phyloP scores from a whole-genome alignment of 495 filamentous ascomycete species.

The Penicillium malachiteum region DNA sequence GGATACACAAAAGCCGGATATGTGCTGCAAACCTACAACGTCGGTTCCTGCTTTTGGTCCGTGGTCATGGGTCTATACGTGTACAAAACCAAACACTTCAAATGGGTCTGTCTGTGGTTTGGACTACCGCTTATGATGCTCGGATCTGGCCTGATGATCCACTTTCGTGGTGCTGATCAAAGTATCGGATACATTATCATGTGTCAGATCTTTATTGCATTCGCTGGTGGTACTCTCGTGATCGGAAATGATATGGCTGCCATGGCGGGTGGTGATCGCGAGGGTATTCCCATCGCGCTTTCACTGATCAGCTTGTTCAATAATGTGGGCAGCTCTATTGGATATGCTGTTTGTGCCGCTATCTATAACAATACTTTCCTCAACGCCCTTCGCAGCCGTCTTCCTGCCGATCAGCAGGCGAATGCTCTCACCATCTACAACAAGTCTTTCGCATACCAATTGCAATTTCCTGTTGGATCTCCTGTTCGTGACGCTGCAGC shows the following conservation, averaged over 20 bases:
- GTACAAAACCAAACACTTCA: conserved; percentile 57
- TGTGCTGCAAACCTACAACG: conserved; percentile 64
- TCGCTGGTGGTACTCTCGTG: conserved; percentile 49
- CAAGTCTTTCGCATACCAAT: conserved; percentile 3
- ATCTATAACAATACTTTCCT: conserved; percentile 66
- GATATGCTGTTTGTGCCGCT: conserved; percentile 56
- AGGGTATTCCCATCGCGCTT: conserved; percentile 63
- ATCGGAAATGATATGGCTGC: conserved; percentile 60
- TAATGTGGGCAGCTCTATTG: conserved; percentile 66
- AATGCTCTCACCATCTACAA: conserved; percentile 6
- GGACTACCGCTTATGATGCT: conserved; percentile 62
- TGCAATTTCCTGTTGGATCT: conserved; percentile 10
- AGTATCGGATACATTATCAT: conserved; percentile 69
- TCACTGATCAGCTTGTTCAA: conserved; percentile 62
- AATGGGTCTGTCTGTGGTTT: conserved; percentile 57
- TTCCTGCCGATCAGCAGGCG: conserved; percentile 29
- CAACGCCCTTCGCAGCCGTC: conserved; percentile 38
- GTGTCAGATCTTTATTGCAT: conserved; percentile 73
- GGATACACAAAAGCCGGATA: conserved; percentile 58
- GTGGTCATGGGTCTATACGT: conserved; percentile 56
- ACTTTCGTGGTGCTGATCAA: conserved; percentile 61
- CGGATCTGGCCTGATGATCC: conserved; percentile 64
- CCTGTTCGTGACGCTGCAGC: conserved; percentile 11
- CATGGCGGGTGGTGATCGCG: conserved; percentile 57
- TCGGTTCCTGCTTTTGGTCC: conserved; percentile 65